These are phyloP conservation scores for Orbilia javanica DNA, from an alignment of 2,329 filamentous ascomycete genomes.

Conservation along the genomic window DNA sequence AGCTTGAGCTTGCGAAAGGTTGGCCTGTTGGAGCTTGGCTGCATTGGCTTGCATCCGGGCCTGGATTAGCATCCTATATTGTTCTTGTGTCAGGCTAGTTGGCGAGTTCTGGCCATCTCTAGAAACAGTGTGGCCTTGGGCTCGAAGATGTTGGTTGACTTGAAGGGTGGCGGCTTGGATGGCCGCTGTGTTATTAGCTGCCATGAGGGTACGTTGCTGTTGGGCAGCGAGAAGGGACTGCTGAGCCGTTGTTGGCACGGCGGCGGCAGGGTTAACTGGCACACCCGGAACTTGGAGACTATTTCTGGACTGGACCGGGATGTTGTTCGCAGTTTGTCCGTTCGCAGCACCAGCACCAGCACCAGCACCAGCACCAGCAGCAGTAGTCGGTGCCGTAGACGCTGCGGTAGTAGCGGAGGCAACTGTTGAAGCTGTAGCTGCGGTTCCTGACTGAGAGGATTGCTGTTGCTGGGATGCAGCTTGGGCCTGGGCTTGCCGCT, in stretches of 20 bases:
- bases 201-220: constrained; percentile 34
- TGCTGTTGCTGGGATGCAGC: constrained; percentile 20
- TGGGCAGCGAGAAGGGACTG: constrained; percentile 51
- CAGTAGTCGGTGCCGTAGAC: constrained; percentile 1
- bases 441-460: constrained; percentile 2
- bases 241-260: constrained; percentile 51
- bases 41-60: constrained; percentile 53
- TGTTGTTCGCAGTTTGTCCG: constrained; percentile 17
- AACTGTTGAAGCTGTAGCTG: background rate
- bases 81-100: constrained; percentile 51
- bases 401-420: background rate
- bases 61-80: constrained; percentile 54
- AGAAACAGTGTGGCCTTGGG: constrained; percentile 44
- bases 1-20: constrained; percentile 21
- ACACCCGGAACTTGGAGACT: constrained; percentile 46
- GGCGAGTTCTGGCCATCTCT: constrained; percentile 49
- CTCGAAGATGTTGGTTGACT: constrained; percentile 53
- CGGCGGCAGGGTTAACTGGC: constrained; percentile 32
- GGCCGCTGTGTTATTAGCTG: constrained; percentile 32
- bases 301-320: constrained; percentile 45
- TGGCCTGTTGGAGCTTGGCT: constrained; percentile 37
- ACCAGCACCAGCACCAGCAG: background rate
- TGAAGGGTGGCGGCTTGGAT: constrained; percentile 52
- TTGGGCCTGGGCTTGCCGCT: constrained; percentile 35
- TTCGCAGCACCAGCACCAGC: background rate